These are phyloP conservation scores for Rhizopus delemar DNA, from an alignment of 371 early-diverging fungal genomes.

Conservation along the genomic window DNA sequence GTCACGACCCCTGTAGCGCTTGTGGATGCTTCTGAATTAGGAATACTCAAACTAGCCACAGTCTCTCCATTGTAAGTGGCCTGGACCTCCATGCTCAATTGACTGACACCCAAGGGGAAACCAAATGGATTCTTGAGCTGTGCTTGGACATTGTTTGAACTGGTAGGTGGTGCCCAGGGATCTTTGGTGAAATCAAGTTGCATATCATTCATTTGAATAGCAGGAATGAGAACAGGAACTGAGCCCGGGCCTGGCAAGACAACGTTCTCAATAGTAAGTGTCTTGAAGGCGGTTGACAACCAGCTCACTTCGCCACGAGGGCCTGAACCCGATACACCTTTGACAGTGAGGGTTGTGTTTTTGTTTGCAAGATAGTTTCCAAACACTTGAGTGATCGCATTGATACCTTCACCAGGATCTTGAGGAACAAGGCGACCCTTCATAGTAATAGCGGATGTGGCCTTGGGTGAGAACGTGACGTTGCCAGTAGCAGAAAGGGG, in stretches of 20 bases:
- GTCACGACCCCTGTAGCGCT: slow-evolving; percentile 40
- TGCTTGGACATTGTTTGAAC: slow-evolving; percentile 51
- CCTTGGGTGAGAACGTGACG: slow-evolving; percentile 30
- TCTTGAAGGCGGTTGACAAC: slow-evolving; percentile 41
- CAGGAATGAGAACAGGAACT: slow-evolving; percentile 43
- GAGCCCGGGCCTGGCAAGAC: slow-evolving; percentile 43
- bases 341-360: slow-evolving; percentile 34
- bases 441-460: slow-evolving; percentile 29
- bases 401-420: slow-evolving; percentile 34
- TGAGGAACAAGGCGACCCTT: slow-evolving; percentile 52
- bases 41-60: slow-evolving; percentile 49
- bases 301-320: slow-evolving; percentile 42
- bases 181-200: slow-evolving; percentile 52
- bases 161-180: slow-evolving; percentile 43
- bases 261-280: slow-evolving; percentile 40
- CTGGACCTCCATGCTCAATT: slow-evolving; percentile 42
- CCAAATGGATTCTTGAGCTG: slow-evolving; percentile 53
- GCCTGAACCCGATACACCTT: slow-evolving; percentile 40
- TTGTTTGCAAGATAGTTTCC: slow-evolving; percentile 37
- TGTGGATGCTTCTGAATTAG: slow-evolving; percentile 41
- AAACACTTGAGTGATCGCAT: slow-evolving; percentile 45
- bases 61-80: slow-evolving; percentile 27
- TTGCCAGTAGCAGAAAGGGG: slow-evolving; percentile 26
- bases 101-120: slow-evolving; percentile 52
- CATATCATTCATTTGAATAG: slow-evolving; percentile 49